These are phyloP conservation scores for Martensiomyces pterosporus DNA, from an alignment of 192 early-diverging fungal genomes.

Conservation along the genomic window DNA sequence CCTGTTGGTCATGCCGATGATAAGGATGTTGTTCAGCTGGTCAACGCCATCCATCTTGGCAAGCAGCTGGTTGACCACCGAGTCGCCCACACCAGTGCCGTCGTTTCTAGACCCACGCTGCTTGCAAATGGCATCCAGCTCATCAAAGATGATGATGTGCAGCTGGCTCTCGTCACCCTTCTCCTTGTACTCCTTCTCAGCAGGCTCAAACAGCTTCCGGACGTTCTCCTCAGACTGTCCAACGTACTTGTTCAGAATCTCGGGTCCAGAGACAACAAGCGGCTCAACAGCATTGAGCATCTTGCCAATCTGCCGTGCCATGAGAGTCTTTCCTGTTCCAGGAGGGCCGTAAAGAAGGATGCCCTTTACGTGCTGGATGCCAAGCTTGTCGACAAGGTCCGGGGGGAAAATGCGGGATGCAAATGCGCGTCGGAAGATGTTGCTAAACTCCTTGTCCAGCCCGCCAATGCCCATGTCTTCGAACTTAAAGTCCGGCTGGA, in stretches of 20 bases:
- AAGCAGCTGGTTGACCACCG: slow-evolving; percentile 95
- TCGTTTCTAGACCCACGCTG: slow-evolving; percentile 91
- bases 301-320: slow-evolving; percentile 98
- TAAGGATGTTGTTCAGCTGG: slow-evolving; percentile 95
- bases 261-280: slow-evolving; percentile 93
- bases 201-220: slow-evolving; percentile 91
- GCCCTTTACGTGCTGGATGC: slow-evolving; percentile 98
- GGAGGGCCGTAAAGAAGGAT: slow-evolving; percentile 89
- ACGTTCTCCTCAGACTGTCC: slow-evolving; percentile 97
- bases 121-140: slow-evolving; percentile 98
- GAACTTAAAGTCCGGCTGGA: slow-evolving; percentile 94
- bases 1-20: slow-evolving; percentile 99
- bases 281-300: slow-evolving; percentile 96
- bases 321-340: slow-evolving; percentile 95
- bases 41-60: slow-evolving; percentile 99
- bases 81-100: slow-evolving; percentile 93
- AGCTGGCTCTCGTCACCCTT: slow-evolving; percentile 85
- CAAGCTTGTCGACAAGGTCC: slow-evolving; percentile 84
- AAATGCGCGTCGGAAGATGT: slow-evolving; percentile 95
- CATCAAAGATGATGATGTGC: slow-evolving; percentile 99
- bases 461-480: slow-evolving; percentile 98
- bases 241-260: slow-evolving; percentile 94
- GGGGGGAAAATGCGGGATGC: slow-evolving; percentile 96
- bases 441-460: slow-evolving; percentile 87
- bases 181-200: slow-evolving; percentile 92